Evolutionary conservation across 1,284 basidiomycete species (phyloP), one percentile per base, ranked within the genome.

Genomic region (Macrocystidia cucumis): DNA sequence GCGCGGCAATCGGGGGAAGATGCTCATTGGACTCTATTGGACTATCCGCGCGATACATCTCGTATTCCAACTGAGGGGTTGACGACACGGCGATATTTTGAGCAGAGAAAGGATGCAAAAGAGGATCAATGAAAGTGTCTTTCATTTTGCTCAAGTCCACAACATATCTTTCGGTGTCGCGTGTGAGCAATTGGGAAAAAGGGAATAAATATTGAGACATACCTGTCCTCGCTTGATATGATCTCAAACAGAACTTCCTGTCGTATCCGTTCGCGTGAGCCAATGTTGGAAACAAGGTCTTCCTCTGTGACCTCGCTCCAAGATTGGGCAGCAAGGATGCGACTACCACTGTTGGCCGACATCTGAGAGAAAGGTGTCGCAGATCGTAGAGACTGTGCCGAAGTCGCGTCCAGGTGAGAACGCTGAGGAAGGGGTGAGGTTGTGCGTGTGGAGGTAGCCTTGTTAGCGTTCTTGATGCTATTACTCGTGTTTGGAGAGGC

Each of bases 191-290:
- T 22, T n/a, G n/a, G 31, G 29, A 38, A 41, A 21, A 23, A 37
- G 31, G 34, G 36, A 29, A 29, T 33, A 14, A 28, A 39, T 19
- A 16, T 24, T 25, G 29, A 32, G 23, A 19, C 72, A 72, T 51
- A 91, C 87, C 92, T 75, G 57, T 98, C 93, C 61, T 98, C 95
- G 49, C 89, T 92, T 25, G 89, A 87, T 30, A 98, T 93, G 47
- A 98, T 98, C 64, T 98, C 95, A 74, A 92, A 97, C 21, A 98
- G 60, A 2, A 98, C 95, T 63, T 98, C 95, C 57, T 98, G 95
- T 34, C 95, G 73, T 19, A 91, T 97, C 34, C 95, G 77, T 56
- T 98, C 95, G 39, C 92, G 74, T 14, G 90, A 82, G 13, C 91
- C 90, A 13, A 98, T 68, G 53, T 98, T 95, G 27, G 82, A 81